Percentiles rank a stretch among this genome's conserved stretches.
These are phyloP conservation scores for Agaricus subrufescens DNA, from an alignment of 768 basidiomycete genomes.

Conservation along the genomic window DNA sequence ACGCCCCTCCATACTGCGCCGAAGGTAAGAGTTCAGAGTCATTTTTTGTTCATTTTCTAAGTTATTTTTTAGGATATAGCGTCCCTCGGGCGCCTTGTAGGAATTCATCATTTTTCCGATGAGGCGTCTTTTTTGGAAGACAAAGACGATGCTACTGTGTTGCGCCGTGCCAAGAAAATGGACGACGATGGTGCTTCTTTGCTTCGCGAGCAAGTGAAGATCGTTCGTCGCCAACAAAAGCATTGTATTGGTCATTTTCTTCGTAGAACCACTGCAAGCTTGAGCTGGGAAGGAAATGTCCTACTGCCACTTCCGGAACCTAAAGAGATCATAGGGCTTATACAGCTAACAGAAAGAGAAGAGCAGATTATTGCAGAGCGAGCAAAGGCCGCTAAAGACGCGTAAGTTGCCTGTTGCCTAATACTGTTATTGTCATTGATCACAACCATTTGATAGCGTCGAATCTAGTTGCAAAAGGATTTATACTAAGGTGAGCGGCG, in stretches of 20 bases:
- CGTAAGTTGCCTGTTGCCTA: not conserved
- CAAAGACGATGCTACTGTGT: not conserved
- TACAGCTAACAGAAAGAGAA: conserved; percentile 1
- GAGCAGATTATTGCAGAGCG: not conserved
- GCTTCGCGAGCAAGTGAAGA: not conserved
- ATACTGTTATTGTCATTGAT: not conserved
- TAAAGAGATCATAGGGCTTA: not conserved
- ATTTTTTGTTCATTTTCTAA: not conserved
- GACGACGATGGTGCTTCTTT: not conserved
- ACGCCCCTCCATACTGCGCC: conserved; percentile 21
- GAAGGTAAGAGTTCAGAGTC: conserved; percentile 13
- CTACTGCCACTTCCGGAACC: not conserved
- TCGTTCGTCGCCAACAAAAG: not conserved
- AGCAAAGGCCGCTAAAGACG: not conserved
- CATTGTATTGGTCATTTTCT: not conserved
- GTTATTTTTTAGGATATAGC: conserved; percentile 6
- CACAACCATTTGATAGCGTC: not conserved
- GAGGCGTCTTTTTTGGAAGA: conserved; percentile 4
- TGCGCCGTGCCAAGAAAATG: not conserved
- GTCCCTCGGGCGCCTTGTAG: conserved; percentile 4
- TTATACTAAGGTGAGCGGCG: not conserved
- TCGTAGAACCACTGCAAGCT: not conserved
- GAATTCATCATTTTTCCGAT: conserved; percentile 8
- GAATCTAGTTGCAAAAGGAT: not conserved
- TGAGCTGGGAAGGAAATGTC: not conserved